Conservation (phyloP, 306 rosid genomes). For the Lupinus albus region DNA sequence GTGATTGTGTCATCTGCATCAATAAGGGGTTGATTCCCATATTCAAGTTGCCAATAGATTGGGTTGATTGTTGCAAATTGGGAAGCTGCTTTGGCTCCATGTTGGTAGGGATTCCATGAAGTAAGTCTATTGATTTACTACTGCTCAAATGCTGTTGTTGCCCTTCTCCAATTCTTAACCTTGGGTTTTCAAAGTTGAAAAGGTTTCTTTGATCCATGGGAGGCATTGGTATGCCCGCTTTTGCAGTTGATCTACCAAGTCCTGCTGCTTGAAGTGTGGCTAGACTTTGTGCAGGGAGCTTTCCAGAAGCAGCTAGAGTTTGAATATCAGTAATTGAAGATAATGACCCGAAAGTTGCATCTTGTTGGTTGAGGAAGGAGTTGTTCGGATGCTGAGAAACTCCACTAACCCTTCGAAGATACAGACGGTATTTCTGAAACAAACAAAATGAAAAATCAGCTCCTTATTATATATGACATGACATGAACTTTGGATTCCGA, state of each 20-base stretch:
- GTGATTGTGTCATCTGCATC: slow-evolving; percentile 75
- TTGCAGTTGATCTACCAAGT: slow-evolving; percentile 69
- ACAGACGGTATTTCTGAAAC: slow-evolving; percentile 88
- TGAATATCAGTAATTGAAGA: slow-evolving; percentile 81
- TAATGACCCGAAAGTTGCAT: slow-evolving; percentile 74
- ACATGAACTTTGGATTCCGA: too few species aligned
- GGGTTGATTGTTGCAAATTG: slow-evolving; percentile 83
- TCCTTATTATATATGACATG: not conserved
- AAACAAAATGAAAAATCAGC: slow-evolving; percentile 22
- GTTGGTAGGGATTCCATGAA: slow-evolving; percentile 89
- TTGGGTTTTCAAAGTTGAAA: slow-evolving; percentile 93
- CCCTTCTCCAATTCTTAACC: slow-evolving; percentile 80
- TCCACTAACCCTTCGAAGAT: slow-evolving; percentile 90
- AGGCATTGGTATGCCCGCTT: slow-evolving; percentile 73
- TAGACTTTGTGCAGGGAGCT: slow-evolving; percentile 87
- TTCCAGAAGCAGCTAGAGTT: slow-evolving; percentile 73
- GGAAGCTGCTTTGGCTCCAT: slow-evolving; percentile 94
- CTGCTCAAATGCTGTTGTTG: slow-evolving; percentile 69
- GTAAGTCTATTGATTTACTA: slow-evolving; percentile 74
- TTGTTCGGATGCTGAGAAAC: slow-evolving; percentile 77
- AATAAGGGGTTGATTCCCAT: slow-evolving; percentile 67
- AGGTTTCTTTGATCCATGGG: slow-evolving; percentile 85
- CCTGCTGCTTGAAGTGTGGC: slow-evolving; percentile 96
- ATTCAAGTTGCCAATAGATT: slow-evolving; percentile 67
- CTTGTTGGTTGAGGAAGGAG: slow-evolving; percentile 76